Conservation (phyloP, 768 basidiomycete species). For the Mycena maculata region DNA sequence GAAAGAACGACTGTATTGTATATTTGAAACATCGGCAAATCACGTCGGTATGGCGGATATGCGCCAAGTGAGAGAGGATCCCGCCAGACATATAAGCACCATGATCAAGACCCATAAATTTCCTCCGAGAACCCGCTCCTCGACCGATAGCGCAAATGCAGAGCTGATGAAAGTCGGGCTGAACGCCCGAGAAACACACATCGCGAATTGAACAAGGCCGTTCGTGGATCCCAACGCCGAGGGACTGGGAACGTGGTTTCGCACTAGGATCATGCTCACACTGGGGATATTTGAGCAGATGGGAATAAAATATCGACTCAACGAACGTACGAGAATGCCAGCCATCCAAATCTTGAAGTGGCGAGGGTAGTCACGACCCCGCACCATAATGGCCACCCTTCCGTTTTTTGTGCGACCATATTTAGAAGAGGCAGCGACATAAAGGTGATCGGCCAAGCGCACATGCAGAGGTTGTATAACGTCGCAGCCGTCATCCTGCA, state of each 20-base stretch:
- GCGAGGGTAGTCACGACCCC: conserved; percentile 57
- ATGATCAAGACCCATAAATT: background rate
- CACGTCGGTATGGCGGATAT: no score
- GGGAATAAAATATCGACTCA: background rate
- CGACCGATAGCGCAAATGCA: background rate
- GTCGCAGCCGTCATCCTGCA: conserved; percentile 59
- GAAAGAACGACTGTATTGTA: no score
- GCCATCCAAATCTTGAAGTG: conserved; percentile 53
- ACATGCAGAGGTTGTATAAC: conserved; percentile 67
- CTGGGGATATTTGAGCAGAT: conserved; percentile 31
- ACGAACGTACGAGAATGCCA: conserved; percentile 61
- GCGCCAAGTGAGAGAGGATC: conserved; percentile 11
- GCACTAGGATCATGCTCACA: conserved; percentile 67
- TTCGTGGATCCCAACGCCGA: conserved; percentile 66
- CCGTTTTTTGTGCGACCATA: conserved; percentile 51
- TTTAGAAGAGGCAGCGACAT: conserved; percentile 62
- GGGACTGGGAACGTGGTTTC: conserved; percentile 58
- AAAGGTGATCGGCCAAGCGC: conserved; percentile 64
- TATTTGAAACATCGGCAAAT: no score
- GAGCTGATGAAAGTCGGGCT: conserved; percentile 60
- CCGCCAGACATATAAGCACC: background rate
- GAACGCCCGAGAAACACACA: conserved; percentile 66
- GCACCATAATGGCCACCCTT: conserved; percentile 54
- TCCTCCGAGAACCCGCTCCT: background rate
- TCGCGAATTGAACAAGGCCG: conserved; percentile 67